A percentile compares a stretch with the other conserved stretches of the same genome.
Conservation (phyloP, 768 basidiomycete genomes). For the Kwoniella sp. region DNA sequence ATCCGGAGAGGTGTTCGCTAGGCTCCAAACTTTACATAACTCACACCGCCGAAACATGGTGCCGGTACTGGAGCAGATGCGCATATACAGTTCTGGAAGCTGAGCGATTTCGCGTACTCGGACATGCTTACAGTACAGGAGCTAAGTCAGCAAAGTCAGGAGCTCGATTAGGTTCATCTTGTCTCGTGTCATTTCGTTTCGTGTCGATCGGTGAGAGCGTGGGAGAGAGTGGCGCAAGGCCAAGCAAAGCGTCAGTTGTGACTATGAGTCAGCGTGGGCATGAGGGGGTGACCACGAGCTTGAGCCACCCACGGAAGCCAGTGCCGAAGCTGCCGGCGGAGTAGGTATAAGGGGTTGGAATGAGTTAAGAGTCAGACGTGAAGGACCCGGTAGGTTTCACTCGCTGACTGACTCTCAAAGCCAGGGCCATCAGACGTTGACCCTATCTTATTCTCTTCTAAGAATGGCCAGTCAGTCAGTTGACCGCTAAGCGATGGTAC, state of each 20-base stretch:
- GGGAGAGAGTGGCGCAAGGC: neutral
- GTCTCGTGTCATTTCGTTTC: neutral
- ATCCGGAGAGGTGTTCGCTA: neutral
- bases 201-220: neutral
- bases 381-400: neutral
- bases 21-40: neutral
- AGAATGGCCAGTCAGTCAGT: neutral
- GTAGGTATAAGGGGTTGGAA: no score
- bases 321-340: neutral
- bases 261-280: no score
- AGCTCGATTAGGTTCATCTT: neutral
- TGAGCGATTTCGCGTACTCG: no score
- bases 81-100: no score
- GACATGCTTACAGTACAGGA: neutral
- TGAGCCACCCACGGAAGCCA: neutral
- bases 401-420: neutral
- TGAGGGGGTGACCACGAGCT: neutral
- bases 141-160: no score
- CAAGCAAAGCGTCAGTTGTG: no score
- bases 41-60: neutral
- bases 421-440: neutral
- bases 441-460: neutral
- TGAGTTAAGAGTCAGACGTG: neutral
- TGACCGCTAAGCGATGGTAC: neutral
- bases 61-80: neutral